Evolutionary conservation across 208 protist species (phyloP), one percentile per base, ranked within the genome.

Genomic region (Trypanosoma brucei): DNA sequence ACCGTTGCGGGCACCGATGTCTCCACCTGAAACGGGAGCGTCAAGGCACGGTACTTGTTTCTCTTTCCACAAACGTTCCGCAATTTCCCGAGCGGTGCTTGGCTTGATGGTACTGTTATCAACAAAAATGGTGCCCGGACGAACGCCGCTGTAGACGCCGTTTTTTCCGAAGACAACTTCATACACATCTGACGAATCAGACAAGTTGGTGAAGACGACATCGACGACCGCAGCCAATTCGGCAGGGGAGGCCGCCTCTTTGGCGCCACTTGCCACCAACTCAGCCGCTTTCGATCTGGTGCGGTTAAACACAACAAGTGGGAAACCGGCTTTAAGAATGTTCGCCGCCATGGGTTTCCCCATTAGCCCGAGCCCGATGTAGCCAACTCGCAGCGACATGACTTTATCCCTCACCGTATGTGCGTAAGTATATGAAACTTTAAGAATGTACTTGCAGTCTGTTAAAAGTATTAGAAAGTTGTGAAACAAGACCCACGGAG

Each of bases 31-130:
- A 7, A 98, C 95, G n/a, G 97, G 97, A 4, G 94, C 91, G 65
- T 98, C 97, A 7, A 98, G 69, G 22, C 83, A 83, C 30, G 65
- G 63, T 39, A 97, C 86, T 52, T 90, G 67, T 57, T 90, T 81
- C 40, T 79, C 75, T 44, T 74, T 59, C 87, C 84, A 92, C 65
- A 95, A 77, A 9, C 80, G 79, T 49, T 55, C 38, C 37, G 81
- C 92, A 40, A 98, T 91, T 55, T 96, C 83, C 46, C 82, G 53
- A 30, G 97, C 93, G 30, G 93, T 79, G 36, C 88, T 88, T n/a
- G 97, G 92, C 70, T 94, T 88, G 60, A 95, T 96, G 13, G 97
- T 98, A 77, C 95, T 98, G 82, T 97, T 96, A 72, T 98, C 97
- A 6, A 98, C 81, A 30, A 98, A 77, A 34, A 98, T 80, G 37